Base-by-base conservation (phyloP, 345 rosid genomes). In the Pugionium dolabratum region DNA sequence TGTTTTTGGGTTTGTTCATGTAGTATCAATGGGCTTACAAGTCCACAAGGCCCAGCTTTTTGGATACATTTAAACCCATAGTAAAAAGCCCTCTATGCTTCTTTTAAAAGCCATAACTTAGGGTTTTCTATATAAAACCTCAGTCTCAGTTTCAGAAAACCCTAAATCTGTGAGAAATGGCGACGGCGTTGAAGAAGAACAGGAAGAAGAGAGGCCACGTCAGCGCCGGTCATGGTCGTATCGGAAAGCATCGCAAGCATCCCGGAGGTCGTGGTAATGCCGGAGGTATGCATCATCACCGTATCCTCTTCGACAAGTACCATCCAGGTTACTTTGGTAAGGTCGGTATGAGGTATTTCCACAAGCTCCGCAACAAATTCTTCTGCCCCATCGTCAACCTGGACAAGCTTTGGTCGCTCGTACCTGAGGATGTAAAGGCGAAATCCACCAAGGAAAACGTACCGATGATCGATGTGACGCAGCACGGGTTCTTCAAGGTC, bases 181-280 rank as follows among this genome's bases (percentile, higher is more conserved):
- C 89, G 46, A 85, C 86, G 53, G 44, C 78, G 59, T 72, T 81
- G 67, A 85, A 81, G 85, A 85, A 85, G 84, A 83, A 83, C 78
- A 63, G 90, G 69, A 86, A 86, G 92, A 86, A 86, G 89, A 64
- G 92, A 5, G 92, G 91, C 0, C 92, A 84, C 75, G 87, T 86
- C 59, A 84, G 89, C 77, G 86, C 91, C n/a, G 88, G 89, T 1
- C 91, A 86, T 41, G 91, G 91, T 0, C 87, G 92, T 50, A 73
- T 86, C 61, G 89, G 92, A n/a, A 84, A 86, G 81, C 89, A 86
- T 63, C 29, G 91, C 51, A 86, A 86, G 82, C 92, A 84, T 64
- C 91, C 86, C 0, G 89, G 86, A 48, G 88, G 88, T 44, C 80
- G 91, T 9, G 86, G 79, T 37, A 76, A 76, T 54, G 79, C 79